These are phyloP conservation scores for Corymbia citriodora DNA, from an alignment of 441 rosid species.

Conservation along the genomic window DNA sequence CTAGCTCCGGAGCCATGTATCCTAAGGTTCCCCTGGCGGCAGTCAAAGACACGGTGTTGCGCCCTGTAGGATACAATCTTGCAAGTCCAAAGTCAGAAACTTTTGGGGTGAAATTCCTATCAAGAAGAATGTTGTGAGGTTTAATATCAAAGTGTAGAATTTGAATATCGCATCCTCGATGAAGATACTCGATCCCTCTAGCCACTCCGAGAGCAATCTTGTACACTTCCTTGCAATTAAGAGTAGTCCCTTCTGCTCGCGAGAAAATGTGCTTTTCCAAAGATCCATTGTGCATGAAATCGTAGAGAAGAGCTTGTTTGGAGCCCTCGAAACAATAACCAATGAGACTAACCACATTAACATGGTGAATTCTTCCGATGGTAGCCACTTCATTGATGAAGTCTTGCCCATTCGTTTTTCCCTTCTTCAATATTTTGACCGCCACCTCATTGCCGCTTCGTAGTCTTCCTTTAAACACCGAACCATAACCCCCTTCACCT, in stretches of 20 bases:
- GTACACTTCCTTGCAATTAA: background rate
- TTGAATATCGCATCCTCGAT: background rate
- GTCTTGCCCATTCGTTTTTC: background rate
- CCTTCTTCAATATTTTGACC: background rate
- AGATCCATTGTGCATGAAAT: background rate
- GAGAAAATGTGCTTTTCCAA: background rate
- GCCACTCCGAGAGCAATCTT: background rate
- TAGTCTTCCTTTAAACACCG: background rate
- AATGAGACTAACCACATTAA: background rate
- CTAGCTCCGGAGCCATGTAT: background rate
- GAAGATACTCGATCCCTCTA: background rate
- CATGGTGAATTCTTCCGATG: background rate
- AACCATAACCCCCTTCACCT: background rate
- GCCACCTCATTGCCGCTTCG: background rate
- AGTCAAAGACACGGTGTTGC: accelerated
- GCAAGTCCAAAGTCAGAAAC: background rate
- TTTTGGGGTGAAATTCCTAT: background rate
- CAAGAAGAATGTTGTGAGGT: background rate
- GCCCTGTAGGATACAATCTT: accelerated
- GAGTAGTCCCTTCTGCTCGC: accelerated
- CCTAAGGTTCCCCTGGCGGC: background rate
- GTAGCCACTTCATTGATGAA: background rate
- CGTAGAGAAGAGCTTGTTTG: background rate
- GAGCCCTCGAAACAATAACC: background rate
- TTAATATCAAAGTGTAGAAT: background rate